Evolutionary conservation across 345 rosid genomes (phyloP).

Genomic region (Psidium guajava): DNA sequence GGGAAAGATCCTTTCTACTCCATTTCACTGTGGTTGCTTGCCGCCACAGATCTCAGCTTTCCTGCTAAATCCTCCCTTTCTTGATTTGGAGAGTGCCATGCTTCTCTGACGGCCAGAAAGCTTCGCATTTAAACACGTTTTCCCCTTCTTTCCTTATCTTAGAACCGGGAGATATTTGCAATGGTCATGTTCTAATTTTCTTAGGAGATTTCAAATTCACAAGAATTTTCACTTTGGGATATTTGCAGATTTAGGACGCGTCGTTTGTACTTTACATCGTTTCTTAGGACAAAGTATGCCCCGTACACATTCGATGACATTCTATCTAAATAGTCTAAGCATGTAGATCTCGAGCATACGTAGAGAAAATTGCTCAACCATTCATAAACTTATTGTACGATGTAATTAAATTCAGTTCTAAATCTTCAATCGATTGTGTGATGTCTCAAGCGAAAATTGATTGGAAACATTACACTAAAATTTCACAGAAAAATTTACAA

Average conservation of each 20-base stretch:
- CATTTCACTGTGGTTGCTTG: rapidly evolving
- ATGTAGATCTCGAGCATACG: neutral
- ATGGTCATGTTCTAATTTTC: neutral
- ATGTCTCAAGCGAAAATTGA: neutral
- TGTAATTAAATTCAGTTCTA: neutral
- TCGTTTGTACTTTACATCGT: neutral
- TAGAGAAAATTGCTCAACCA: neutral
- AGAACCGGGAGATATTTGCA: neutral
- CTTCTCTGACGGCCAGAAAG: neutral
- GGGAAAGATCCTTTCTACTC: too few species aligned
- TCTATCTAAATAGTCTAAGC: neutral
- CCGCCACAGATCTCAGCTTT: neutral
- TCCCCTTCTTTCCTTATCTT: neutral
- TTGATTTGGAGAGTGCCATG: neutral
- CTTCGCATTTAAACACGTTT: neutral
- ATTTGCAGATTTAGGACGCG: neutral
- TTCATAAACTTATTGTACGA: neutral
- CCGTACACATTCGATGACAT: neutral
- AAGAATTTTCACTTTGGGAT: neutral
- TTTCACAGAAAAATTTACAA: rapidly evolving
- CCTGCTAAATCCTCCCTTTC: neutral
- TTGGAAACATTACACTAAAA: neutral
- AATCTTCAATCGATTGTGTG: too few species aligned
- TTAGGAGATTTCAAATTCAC: neutral
- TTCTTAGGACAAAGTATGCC: neutral